Conservation (phyloP, 1,284 basidiomycete genomes). For the Omphalotus olearius region DNA sequence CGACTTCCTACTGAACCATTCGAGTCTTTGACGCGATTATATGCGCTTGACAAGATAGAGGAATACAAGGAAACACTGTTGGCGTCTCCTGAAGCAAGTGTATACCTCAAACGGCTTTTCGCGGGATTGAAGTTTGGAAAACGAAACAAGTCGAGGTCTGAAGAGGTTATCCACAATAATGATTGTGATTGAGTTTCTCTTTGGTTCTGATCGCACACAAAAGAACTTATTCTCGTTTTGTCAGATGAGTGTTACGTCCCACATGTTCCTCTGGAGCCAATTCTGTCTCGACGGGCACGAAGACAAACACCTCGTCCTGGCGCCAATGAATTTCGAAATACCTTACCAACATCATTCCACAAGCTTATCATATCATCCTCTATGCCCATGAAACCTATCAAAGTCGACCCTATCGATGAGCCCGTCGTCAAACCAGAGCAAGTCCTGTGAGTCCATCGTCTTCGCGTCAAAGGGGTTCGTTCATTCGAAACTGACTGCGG, state of each 20-base stretch:
- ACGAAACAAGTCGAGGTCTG: slow-evolving; percentile 26
- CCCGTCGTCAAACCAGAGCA: slow-evolving; percentile 24
- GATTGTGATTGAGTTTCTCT: slow-evolving; percentile 22
- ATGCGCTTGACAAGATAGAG: slow-evolving; percentile 28
- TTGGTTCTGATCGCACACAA: slow-evolving; percentile 12
- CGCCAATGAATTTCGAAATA: neutral
- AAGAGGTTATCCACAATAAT: slow-evolving; percentile 29
- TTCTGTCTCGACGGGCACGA: slow-evolving; percentile 20
- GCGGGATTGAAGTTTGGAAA: slow-evolving; percentile 6
- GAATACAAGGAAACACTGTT: slow-evolving; percentile 42
- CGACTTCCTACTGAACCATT: slow-evolving; percentile 47
- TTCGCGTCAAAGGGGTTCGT: neutral
- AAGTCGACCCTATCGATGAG: slow-evolving; percentile 21
- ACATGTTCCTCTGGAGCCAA: slow-evolving; percentile 14
- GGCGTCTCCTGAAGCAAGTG: slow-evolving; percentile 30
- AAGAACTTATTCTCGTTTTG: slow-evolving; percentile 1
- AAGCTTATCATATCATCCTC: slow-evolving; percentile 2
- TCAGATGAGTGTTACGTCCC: slow-evolving; percentile 4
- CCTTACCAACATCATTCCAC: neutral
- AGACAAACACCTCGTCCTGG: slow-evolving; percentile 10
- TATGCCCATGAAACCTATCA: slow-evolving; percentile 12
- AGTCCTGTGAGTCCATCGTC: slow-evolving; percentile 25
- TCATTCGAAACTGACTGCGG: no score
- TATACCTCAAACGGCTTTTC: slow-evolving; percentile 32
- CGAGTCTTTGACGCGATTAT: slow-evolving; percentile 31